Base-by-base conservation (phyloP, 805 yeast species). In the Spathaspora boniae region DNA sequence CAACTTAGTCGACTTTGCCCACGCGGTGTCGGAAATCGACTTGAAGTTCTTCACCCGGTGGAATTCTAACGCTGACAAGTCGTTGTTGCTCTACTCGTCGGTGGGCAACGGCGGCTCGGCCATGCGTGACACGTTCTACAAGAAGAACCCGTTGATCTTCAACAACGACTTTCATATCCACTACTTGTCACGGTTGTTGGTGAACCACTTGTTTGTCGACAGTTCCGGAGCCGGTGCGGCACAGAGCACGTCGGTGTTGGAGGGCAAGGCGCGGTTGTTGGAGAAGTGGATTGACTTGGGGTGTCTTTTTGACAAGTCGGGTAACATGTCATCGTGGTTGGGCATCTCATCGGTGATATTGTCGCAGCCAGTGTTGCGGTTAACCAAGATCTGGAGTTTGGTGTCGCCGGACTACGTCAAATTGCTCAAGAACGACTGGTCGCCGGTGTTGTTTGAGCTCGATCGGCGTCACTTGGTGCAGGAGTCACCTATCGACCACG, bases 301-400 rank as follows among this genome's bases (percentile, higher is more conserved):
- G 3, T 77, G 82, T 43, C 63, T 68, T 18, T 74, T 91, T 42
- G 93, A 86, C 50, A 76, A 75, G 41, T 64, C 76, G 20, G 98
- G 98, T 33, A 95, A 91, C 54, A 86, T 87, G 89, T 89, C 88
- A 0, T 81, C 93, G 20, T 91, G 97, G 97, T 64, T 87, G 16
- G 95, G 96, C 0, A 78, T 91, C 46, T 86, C 96, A 1, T 80
- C 93, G 0, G 71, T 83, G 2, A 70, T 89, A 2, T 82, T 95
- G 49, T 84, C 95, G 0, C 76, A 82, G 36, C 95, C 96, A 0
- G 69, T 91, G 2, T 62, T 91, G 38, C 72, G 98, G 45, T 65
- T 91, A 30, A 63, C 74, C 18, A 72, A 74, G 36, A 72, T 89
- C 1, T 91, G 98, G 98, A 64, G 80, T 6, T 64, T 68, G 31